Conservation (phyloP, 1,284 basidiomycete species). For the Fomitopsis palustris region DNA sequence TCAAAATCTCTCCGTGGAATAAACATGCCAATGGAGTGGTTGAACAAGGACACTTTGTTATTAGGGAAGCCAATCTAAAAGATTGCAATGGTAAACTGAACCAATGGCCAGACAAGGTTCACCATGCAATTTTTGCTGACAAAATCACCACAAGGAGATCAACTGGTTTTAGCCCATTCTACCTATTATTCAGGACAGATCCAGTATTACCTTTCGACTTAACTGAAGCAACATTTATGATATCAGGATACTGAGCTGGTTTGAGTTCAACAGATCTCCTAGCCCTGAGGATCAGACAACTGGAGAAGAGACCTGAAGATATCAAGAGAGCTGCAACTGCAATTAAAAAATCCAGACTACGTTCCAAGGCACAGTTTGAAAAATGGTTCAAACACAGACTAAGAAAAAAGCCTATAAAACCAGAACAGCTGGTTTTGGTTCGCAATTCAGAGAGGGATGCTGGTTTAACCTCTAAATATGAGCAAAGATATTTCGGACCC, state of each 20-base stretch:
- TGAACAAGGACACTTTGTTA: constrained; percentile 33
- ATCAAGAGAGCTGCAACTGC: neutral
- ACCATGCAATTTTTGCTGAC: constrained; percentile 39
- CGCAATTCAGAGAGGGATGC: neutral
- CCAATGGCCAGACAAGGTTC: constrained; percentile 26
- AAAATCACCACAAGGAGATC: constrained; percentile 25
- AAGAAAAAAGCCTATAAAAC: neutral
- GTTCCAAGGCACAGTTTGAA: neutral
- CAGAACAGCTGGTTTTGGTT: neutral
- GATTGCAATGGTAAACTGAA: constrained; percentile 27
- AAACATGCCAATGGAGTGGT: constrained; percentile 37
- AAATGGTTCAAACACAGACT: neutral
- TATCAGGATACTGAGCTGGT: too few relatives aligned
- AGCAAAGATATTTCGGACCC: neutral
- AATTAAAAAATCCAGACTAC: too few relatives aligned
- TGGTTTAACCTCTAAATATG: neutral
- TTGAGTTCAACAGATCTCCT: neutral
- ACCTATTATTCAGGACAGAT: neutral
- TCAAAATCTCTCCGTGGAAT: constrained; percentile 39
- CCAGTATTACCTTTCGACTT: neutral
- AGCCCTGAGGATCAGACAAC: neutral
- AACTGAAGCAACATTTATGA: neutral
- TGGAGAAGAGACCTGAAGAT: neutral
- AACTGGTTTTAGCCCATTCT: constrained; percentile 35
- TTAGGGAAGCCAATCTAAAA: constrained; percentile 33